Evolutionary conservation across 805 yeast genomes (phyloP).

Genomic region (Kazachstania psychrophila): DNA sequence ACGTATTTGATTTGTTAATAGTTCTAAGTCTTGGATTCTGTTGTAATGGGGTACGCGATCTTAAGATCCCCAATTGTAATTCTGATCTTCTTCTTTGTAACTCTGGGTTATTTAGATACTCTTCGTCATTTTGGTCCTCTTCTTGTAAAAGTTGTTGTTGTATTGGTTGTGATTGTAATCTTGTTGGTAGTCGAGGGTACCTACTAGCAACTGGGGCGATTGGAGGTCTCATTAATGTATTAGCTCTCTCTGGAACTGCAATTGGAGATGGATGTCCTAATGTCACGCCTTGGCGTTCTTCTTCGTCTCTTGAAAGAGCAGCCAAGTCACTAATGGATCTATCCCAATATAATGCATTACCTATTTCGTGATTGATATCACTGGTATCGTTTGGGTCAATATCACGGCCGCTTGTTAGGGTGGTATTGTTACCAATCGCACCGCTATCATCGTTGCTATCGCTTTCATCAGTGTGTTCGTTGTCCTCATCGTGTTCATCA

Average conservation of each 20-base stretch:
- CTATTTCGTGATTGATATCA: neutral
- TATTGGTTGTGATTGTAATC: neutral
- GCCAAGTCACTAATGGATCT: slow-evolving; percentile 24
- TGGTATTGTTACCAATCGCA: too few relatives aligned
- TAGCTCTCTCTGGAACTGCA: too few relatives aligned
- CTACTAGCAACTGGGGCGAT: too few relatives aligned
- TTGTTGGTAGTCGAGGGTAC: too few relatives aligned
- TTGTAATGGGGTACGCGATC: slow-evolving; percentile 5
- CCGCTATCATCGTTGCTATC: neutral
- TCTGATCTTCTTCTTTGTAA: slow-evolving; percentile 29
- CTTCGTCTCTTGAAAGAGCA: neutral
- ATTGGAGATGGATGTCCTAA: too few relatives aligned
- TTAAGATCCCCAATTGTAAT: slow-evolving; percentile 20
- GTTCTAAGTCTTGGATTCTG: neutral
- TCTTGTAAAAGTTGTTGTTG: neutral
- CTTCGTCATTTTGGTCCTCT: slow-evolving; percentile 24
- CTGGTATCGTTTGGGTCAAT: neutral
- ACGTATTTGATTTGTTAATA: neutral
- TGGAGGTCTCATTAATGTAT: neutral
- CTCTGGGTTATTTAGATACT: slow-evolving; percentile 23
- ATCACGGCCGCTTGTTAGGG: neutral
- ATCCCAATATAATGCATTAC: slow-evolving; percentile 28
- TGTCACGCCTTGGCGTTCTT: neutral
- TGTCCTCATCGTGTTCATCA: slow-evolving; percentile 13
- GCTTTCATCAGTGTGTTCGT: neutral